Percentiles rank a stretch among this genome's conserved stretches.
phyloP scores from a whole-genome alignment of 352 stramenopile genomes.

The Thalassiosira ordinaria region DNA sequence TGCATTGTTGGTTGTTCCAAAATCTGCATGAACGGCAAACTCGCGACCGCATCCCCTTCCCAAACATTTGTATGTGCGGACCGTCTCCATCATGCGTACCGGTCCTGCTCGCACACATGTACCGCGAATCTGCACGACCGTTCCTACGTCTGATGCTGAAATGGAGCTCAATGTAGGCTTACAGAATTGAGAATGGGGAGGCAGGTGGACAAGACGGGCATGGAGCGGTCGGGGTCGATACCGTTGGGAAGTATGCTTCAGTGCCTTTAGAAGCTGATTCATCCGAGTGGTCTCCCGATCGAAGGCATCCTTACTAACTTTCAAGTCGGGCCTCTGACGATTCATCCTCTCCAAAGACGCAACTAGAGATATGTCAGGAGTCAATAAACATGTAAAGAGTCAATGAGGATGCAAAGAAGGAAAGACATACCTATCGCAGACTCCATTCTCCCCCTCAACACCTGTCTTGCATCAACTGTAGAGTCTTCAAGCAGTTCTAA shows the following conservation, averaged over 20 bases:
- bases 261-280: conserved; percentile 14
- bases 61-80: conserved; percentile 89
- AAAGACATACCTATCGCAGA: no score
- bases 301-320: conserved; percentile 46
- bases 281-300: conserved; percentile 5
- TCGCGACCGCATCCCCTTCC: conserved; percentile 85
- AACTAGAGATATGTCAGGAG: no score
- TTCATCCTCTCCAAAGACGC: conserved; percentile 45
- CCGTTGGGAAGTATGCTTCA: conserved; percentile 21
- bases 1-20: conserved; percentile 90
- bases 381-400: no score
- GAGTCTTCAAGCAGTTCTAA: conserved; percentile 90
- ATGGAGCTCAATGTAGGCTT: conserved; percentile 91
- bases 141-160: conserved; percentile 90
- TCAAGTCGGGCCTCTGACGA: conserved; percentile 44
- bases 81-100: conserved; percentile 93
- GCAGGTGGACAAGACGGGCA: conserved; percentile 89
- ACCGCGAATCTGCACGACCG: conserved; percentile 82
- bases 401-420: no score
- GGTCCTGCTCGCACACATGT: conserved; percentile 91
- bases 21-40: conserved; percentile 90
- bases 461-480: conserved; percentile 75
- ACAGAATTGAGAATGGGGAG: conserved; percentile 87
- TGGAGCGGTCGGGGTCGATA: conserved; percentile 76
- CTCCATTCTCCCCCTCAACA: conserved; percentile 32